Base-by-base conservation (phyloP, 163 green algal species). In the Picocystis sp. region DNA sequence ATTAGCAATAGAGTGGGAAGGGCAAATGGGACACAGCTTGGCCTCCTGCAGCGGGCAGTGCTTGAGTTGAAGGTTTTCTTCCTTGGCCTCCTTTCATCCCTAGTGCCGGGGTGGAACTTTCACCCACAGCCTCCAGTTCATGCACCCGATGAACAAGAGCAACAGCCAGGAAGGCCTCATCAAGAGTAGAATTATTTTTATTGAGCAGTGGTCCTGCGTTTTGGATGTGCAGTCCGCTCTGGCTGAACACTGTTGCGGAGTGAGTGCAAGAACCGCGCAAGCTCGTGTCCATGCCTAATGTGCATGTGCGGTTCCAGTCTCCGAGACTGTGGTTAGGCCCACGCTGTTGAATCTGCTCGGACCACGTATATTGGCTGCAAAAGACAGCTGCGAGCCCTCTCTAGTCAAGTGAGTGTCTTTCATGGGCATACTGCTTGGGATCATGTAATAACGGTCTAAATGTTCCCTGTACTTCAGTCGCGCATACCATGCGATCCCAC, bases 401-500 rank as follows among this genome's bases (percentile, higher is more conserved):
- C 56, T 38, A 8, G 29, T 38, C 29, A 38, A 38, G 29, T 38
- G 29, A 3, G 8, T 38, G 29, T 38, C 29, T 38, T 38, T 38
- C 29, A 38, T 38, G 29, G 29, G 29, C 29, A 38, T 38, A 8
- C 29, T 38, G 29, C 8, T 38, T 38, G 29, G 29, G 29, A 38
- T 38, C 29, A 38, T 3, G 8, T 38, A 38, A 38, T 3, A 38
- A 38, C 29, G 29, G 8, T 38, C 29, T 3, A 38, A 3, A 8
- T 38, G 29, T n/a, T 72, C 65, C 58, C 59, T 19, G 33, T 59
- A 74, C 65, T 72, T 74, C 55, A 74, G 64, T 24, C 57, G 73
- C 21, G 66, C 65, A 50, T 74, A 74, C 66, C 66, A 74, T 23
- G 52, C 57, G 17, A 74, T 75, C 14, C 66, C 66, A 12, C 41